Evolutionary conservation across 495 filamentous ascomycete genomes (phyloP).

Genomic region (Glonium stellatum): DNA sequence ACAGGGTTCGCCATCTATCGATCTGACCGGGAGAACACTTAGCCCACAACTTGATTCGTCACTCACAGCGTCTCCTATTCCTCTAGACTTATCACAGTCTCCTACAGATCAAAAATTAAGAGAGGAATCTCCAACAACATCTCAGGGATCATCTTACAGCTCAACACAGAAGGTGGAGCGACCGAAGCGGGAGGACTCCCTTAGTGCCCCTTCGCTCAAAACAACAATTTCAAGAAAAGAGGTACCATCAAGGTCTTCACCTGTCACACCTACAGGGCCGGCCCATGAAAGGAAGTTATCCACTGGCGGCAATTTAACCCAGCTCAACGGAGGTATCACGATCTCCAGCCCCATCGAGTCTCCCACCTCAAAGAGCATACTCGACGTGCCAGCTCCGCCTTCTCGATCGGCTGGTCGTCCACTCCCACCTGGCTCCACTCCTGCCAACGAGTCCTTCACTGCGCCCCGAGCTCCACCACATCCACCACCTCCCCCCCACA

Average conservation of each 20-base stretch:
- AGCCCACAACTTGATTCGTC: constrained; percentile 14
- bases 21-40: constrained; percentile 17
- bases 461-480: constrained; percentile 55
- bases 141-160: constrained; percentile 27
- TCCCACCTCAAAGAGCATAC: constrained; percentile 29
- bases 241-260: constrained; percentile 6
- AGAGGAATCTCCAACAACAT: constrained; percentile 22
- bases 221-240: constrained; percentile 19
- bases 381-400: constrained; percentile 29
- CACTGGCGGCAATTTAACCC: constrained; percentile 15
- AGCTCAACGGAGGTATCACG: constrained; percentile 25
- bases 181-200: constrained; percentile 54
- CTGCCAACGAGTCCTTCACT: constrained; percentile 53
- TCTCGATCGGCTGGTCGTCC: constrained; percentile 33
- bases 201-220: constrained; percentile 31
- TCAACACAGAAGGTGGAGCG: constrained; percentile 29
- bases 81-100: constrained; percentile 4
- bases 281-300: constrained; percentile 31
- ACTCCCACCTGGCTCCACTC: constrained; percentile 37
- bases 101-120: background rate
- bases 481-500: constrained; percentile 42
- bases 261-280: constrained; percentile 24
- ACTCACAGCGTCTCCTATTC: constrained; percentile 12
- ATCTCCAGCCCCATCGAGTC: constrained; percentile 37
- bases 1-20: constrained; percentile 11